A percentile compares a stretch with the other conserved stretches of the same genome.
phyloP scores from a whole-genome alignment of 2,329 filamentous ascomycete genomes.

The Kalmusia sp. region DNA sequence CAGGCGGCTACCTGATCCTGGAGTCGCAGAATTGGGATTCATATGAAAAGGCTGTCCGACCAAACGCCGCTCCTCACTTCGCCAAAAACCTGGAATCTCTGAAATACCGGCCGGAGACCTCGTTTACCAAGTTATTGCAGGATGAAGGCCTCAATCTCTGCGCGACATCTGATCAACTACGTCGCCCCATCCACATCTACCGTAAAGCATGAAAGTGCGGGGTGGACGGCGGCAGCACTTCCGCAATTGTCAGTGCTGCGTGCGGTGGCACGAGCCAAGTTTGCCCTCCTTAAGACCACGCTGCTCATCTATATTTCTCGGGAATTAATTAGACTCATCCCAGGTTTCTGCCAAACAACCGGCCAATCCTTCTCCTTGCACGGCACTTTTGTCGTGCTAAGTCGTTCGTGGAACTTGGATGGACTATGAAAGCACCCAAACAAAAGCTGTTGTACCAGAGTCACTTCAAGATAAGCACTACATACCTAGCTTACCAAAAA shows the following conservation, averaged over 20 bases:
- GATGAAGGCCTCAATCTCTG: constrained; percentile 33
- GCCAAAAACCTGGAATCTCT: constrained; percentile 30
- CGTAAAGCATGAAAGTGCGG: constrained; percentile 32
- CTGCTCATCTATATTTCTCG: constrained; percentile 22
- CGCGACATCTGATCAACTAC: constrained; percentile 37
- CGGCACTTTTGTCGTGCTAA: constrained; percentile 15
- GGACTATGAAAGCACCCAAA: constrained; percentile 5
- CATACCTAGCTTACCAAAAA: not conserved
- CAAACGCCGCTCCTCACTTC: constrained; percentile 43
- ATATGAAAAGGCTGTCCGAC: constrained; percentile 44
- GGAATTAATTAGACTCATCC: constrained; percentile 26
- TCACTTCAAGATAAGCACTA: not conserved
- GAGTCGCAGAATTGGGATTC: constrained; percentile 47
- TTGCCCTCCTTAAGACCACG: constrained; percentile 14
- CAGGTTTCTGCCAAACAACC: constrained; percentile 23
- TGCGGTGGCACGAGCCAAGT: constrained; percentile 20
- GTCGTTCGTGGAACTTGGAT: constrained; percentile 12
- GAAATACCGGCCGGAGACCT: constrained; percentile 43
- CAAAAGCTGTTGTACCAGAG: not conserved
- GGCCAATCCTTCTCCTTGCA: constrained; percentile 16
- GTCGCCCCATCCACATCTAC: constrained; percentile 44
- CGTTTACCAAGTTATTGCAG: constrained; percentile 37
- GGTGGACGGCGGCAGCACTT: constrained; percentile 14
- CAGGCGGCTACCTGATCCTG: constrained; percentile 41
- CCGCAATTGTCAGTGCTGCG: constrained; percentile 8